phyloP scores from a whole-genome alignment of 345 rosid species.

The Crucihimalaya himalaica region DNA sequence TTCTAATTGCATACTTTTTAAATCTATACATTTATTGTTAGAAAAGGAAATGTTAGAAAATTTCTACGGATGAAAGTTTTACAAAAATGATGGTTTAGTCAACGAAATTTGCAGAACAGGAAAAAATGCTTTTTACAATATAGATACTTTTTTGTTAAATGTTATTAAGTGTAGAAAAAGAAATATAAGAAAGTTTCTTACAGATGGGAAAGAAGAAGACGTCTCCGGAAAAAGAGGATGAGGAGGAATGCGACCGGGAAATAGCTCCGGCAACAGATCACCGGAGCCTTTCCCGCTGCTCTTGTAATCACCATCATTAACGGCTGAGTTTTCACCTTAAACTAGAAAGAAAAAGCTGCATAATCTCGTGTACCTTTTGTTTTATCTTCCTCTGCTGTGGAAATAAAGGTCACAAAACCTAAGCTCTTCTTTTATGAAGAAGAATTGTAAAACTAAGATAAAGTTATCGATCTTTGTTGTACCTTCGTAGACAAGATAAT shows the following conservation, averaged over 20 bases:
- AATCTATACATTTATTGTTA: not conserved
- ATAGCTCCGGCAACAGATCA: not conserved
- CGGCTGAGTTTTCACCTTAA: constrained; percentile 21
- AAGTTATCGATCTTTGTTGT: constrained; percentile 2
- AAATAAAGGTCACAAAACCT: not conserved
- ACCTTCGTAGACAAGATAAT: constrained; percentile 17
- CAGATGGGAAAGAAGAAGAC: not conserved
- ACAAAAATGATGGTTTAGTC: not conserved
- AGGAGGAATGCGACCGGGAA: not conserved
- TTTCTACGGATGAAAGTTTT: not conserved
- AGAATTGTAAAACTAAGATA: not conserved
- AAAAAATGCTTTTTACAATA: not conserved
- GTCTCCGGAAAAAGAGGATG: not conserved
- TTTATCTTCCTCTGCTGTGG: not conserved
- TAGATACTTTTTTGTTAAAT: not conserved
- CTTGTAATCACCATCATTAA: not conserved
- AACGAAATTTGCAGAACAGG: not conserved
- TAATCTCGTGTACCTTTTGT: not conserved
- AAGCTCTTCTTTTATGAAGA: not conserved
- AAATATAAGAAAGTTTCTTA: constrained; percentile 3
- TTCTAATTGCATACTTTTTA: too few relatives aligned
- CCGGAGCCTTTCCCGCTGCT: constrained; percentile 16
- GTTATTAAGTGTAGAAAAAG: not conserved
- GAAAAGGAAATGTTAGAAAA: not conserved
- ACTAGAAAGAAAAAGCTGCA: not conserved